Percentiles rank a stretch among this genome's conserved stretches.
phyloP scores from a whole-genome alignment of 169 alveolate species.

The Cryptosporidium bovis region DNA sequence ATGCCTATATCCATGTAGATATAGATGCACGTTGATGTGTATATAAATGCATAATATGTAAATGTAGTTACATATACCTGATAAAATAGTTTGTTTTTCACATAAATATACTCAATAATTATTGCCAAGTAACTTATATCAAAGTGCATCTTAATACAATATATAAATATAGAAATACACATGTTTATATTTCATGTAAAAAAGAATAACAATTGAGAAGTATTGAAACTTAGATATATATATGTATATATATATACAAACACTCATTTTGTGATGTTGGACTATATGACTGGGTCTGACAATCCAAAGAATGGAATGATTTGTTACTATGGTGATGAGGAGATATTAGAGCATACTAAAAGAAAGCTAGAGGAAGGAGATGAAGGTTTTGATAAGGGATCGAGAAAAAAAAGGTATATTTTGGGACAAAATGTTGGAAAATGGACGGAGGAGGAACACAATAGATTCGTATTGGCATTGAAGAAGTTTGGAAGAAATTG shows the following conservation, averaged over 20 bases:
- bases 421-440: constrained; percentile 77
- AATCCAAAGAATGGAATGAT: constrained; percentile 54
- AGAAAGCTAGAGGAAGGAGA: constrained; percentile 56
- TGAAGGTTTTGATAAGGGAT: constrained; percentile 48
- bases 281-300: constrained; percentile 59
- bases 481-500: constrained; percentile 83
- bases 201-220: background rate
- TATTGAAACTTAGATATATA: background rate
- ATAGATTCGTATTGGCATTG: constrained; percentile 80
- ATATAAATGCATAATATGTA: background rate
- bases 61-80: no score
- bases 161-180: background rate
- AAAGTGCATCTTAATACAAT: no score
- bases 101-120: no score
- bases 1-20: background rate
- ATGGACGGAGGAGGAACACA: constrained; percentile 84
- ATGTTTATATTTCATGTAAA: background rate
- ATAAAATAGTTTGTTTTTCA: no score
- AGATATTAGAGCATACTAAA: constrained; percentile 24
- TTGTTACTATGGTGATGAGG: constrained; percentile 64
- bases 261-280: constrained; percentile 42
- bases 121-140: no score
- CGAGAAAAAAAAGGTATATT: constrained; percentile 61
- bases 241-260: background rate
- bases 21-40: background rate